phyloP scores from a whole-genome alignment of 2,329 filamentous ascomycete genomes.

The Fusarium pseudocircinatum region DNA sequence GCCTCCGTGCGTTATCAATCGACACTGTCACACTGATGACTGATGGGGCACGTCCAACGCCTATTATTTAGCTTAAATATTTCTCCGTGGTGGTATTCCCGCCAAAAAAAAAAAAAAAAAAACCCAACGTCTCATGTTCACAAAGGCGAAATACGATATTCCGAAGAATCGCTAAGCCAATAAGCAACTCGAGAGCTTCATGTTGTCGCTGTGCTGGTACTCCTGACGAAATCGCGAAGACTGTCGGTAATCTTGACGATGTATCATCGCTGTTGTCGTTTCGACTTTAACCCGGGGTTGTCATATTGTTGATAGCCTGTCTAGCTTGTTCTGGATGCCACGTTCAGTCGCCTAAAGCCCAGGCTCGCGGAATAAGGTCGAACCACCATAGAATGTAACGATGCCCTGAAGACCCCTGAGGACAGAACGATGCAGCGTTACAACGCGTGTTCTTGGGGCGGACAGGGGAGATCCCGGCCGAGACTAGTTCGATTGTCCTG shows the following conservation, averaged over 20 bases:
- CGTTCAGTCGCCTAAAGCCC: slow-evolving; percentile 1
- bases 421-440: slow-evolving; percentile 15
- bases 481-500: background rate
- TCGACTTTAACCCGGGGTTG: slow-evolving; percentile 9
- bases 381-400: slow-evolving; percentile 14
- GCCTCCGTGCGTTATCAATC: slow-evolving; percentile 1
- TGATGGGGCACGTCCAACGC: background rate
- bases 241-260: slow-evolving; percentile 1
- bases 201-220: background rate
- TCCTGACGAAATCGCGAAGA: background rate
- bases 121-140: background rate
- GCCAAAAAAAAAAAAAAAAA: background rate
- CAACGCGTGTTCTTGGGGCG: background rate
- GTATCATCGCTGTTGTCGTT: slow-evolving; percentile 6
- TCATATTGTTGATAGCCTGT: background rate
- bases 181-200: background rate
- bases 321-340: background rate
- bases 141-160: background rate
- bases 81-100: background rate
- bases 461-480: background rate
- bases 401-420: slow-evolving; percentile 6
- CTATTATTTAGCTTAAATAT: background rate
- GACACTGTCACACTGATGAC: background rate
- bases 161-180: background rate
- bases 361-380: slow-evolving; percentile 2